phyloP scores from a whole-genome alignment of 2,329 filamentous ascomycete genomes.

The Neopestalotiopsis clavispora region DNA sequence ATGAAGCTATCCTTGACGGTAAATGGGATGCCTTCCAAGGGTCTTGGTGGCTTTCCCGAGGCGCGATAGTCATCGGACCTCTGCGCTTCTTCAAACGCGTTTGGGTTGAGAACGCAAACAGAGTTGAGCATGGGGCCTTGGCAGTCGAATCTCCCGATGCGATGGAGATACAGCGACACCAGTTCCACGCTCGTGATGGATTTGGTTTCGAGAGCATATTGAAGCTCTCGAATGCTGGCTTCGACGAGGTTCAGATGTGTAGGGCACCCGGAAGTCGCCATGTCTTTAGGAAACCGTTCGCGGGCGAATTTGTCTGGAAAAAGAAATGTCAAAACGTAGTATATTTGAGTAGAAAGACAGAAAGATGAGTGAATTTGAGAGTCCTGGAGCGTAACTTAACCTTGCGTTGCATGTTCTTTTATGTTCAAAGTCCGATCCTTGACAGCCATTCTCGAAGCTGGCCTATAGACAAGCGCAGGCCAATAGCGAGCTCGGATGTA shows the following conservation, averaged over 20 bases:
- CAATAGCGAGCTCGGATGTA: background rate
- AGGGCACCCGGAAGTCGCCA: background rate
- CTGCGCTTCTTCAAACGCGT: slow-evolving; percentile 50
- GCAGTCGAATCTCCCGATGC: slow-evolving; percentile 52
- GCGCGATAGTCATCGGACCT: slow-evolving; percentile 51
- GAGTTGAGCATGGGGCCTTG: slow-evolving; percentile 47
- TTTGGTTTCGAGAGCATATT: slow-evolving; percentile 44
- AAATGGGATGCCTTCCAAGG: slow-evolving; percentile 61
- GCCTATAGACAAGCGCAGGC: background rate
- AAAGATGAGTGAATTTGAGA: background rate
- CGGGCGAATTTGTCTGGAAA: background rate
- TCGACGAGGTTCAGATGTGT: background rate
- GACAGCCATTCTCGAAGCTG: background rate
- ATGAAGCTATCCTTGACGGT: slow-evolving; percentile 64
- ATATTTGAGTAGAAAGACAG: background rate
- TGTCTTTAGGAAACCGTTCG: background rate
- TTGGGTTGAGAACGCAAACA: slow-evolving; percentile 51
- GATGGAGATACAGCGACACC: slow-evolving; percentile 48
- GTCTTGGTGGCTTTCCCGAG: slow-evolving; percentile 38
- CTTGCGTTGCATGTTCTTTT: background rate
- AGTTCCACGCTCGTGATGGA: slow-evolving; percentile 49
- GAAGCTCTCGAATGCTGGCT: slow-evolving; percentile 44
- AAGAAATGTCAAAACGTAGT: background rate
- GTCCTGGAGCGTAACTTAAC: background rate
- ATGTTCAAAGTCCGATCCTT: background rate